phyloP scores from a whole-genome alignment of 805 yeast species.

The Spathaspora passalidarum region DNA sequence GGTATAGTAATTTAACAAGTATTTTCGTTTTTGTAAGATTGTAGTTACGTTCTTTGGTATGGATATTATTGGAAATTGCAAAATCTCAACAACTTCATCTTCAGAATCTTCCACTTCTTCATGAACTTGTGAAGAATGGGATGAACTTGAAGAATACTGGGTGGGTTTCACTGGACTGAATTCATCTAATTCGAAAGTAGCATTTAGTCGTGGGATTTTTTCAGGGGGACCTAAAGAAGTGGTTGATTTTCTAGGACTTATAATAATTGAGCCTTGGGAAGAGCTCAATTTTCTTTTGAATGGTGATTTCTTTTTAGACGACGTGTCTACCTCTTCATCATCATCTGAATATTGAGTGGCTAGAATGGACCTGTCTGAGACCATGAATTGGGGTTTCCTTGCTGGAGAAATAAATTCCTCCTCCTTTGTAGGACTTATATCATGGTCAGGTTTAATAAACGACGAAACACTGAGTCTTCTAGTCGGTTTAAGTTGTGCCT shows the following conservation, averaged over 20 bases:
- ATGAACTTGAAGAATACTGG: slow-evolving; percentile 7
- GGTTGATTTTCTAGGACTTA: background rate
- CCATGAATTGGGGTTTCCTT: slow-evolving; percentile 2
- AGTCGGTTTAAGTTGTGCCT: background rate
- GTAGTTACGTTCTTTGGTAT: slow-evolving; percentile 4
- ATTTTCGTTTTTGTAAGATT: slow-evolving; percentile 7
- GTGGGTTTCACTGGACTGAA: slow-evolving; percentile 8
- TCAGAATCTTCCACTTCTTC: slow-evolving; percentile 16
- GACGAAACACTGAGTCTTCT: background rate
- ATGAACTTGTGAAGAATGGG: background rate
- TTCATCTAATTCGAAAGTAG: background rate
- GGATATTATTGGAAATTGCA: background rate
- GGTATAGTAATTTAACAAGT: slow-evolving; percentile 11
- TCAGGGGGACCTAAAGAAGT: background rate
- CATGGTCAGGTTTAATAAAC: background rate
- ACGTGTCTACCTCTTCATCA: slow-evolving; percentile 7
- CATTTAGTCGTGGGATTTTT: background rate
- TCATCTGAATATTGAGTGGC: slow-evolving; percentile 28
- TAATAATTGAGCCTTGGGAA: background rate
- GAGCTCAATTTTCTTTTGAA: slow-evolving; percentile 1
- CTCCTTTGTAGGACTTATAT: background rate
- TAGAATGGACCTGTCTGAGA: slow-evolving; percentile 5
- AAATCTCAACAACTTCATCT: slow-evolving; percentile 8
- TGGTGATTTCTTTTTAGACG: slow-evolving; percentile 1
- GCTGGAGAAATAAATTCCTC: slow-evolving; percentile 1